A percentile compares a stretch with the other conserved stretches of the same genome.
phyloP scores from a whole-genome alignment of 169 alveolate genomes.

The Babesia microti region DNA sequence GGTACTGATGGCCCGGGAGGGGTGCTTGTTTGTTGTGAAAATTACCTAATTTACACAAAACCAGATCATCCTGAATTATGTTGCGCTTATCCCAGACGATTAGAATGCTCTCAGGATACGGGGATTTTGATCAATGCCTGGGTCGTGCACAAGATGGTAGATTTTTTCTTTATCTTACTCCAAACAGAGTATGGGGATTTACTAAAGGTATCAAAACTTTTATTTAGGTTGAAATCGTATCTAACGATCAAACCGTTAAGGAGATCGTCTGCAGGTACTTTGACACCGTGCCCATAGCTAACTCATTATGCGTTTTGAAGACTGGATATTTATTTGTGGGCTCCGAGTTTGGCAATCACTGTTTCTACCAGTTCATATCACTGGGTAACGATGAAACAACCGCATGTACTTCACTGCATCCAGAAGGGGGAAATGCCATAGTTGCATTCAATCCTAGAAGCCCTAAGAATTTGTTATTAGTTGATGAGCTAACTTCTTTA shows the following conservation, averaged over 20 bases:
- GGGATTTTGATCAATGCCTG: constrained; percentile 75
- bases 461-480: constrained; percentile 68
- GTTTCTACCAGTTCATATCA: constrained; percentile 65
- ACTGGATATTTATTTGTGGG: constrained; percentile 93
- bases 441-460: constrained; percentile 85
- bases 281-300: constrained; percentile 90
- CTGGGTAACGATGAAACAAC: constrained; percentile 68
- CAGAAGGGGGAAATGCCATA: constrained; percentile 67
- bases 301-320: constrained; percentile 82
- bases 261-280: constrained; percentile 83
- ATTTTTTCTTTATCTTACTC: constrained; percentile 82
- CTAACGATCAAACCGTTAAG: constrained; percentile 75
- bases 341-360: constrained; percentile 92
- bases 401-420: constrained; percentile 78
- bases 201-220: constrained; percentile 53
- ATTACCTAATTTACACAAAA: constrained; percentile 82
- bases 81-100: constrained; percentile 88
- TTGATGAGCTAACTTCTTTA: constrained; percentile 82
- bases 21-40: constrained; percentile 91
- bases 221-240: constrained; percentile 56
- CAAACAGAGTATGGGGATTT: constrained; percentile 93
- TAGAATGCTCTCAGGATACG: constrained; percentile 74
- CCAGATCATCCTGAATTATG: constrained; percentile 81
- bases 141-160: constrained; percentile 84
- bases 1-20: constrained; percentile 96